A percentile compares a stretch with the other conserved stretches of the same genome.
phyloP scores from a whole-genome alignment of 805 yeast genomes.

The Candida succiphila region DNA sequence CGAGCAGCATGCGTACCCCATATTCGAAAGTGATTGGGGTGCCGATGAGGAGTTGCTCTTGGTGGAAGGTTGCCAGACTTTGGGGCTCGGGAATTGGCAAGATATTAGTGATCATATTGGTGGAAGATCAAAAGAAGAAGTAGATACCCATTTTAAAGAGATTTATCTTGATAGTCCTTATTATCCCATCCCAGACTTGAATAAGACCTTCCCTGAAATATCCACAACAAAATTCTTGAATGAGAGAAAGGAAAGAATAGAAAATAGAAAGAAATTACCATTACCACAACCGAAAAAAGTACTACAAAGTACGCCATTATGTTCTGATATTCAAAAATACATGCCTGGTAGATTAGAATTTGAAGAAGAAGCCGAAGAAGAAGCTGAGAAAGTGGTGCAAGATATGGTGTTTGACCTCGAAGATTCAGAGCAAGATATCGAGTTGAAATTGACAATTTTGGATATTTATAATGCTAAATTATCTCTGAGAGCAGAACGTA shows the following conservation, averaged over 20 bases:
- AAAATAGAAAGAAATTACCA: constrained; percentile 60
- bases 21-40: constrained; percentile 89
- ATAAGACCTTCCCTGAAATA: constrained; percentile 52
- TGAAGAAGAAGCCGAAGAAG: constrained; percentile 94
- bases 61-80: constrained; percentile 84
- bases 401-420: constrained; percentile 90
- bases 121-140: constrained; percentile 85
- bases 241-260: constrained; percentile 61
- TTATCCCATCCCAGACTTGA: constrained; percentile 87
- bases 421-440: constrained; percentile 81
- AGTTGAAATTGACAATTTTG: constrained; percentile 75
- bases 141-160: constrained; percentile 68
- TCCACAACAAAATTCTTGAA: constrained; percentile 62
- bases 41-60: constrained; percentile 92
- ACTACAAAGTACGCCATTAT: constrained; percentile 86
- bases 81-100: constrained; percentile 96
- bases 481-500: constrained; percentile 88
- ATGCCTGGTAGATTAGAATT: constrained; percentile 99
- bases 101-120: constrained; percentile 97
- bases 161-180: constrained; percentile 58
- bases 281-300: constrained; percentile 84
- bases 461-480: constrained; percentile 86
- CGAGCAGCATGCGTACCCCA: constrained; percentile 93
- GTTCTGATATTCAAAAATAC: constrained; percentile 95
- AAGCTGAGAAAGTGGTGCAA: constrained; percentile 88